Evolutionary conservation across 768 basidiomycete species (phyloP).

Genomic region (Xerocomellus amylosporus): DNA sequence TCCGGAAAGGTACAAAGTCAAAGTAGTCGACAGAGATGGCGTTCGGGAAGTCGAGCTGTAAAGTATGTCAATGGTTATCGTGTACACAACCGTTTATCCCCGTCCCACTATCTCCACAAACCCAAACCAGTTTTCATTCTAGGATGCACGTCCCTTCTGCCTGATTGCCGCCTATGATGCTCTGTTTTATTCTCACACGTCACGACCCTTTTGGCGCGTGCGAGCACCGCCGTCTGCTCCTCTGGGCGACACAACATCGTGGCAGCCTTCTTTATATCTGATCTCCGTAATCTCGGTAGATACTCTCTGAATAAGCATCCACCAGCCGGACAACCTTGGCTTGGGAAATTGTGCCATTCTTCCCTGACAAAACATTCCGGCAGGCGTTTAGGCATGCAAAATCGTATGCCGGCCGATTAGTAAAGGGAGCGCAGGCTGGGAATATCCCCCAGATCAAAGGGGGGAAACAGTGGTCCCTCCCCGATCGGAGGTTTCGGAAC

Average conservation of each 20-base stretch:
- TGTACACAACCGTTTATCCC: slow-evolving; percentile 6
- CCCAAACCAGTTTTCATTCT: slow-evolving; percentile 9
- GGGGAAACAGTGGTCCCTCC: slow-evolving; percentile 11
- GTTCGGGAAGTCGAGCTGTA: slow-evolving; percentile 76
- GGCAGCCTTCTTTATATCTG: slow-evolving; percentile 44
- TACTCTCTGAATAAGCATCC: slow-evolving; percentile 55
- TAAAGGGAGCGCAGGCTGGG: slow-evolving; percentile 43
- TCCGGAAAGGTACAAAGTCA: slow-evolving; percentile 81
- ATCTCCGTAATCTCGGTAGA: slow-evolving; percentile 48
- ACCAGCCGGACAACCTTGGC: slow-evolving; percentile 42
- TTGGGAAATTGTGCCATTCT: slow-evolving; percentile 25
- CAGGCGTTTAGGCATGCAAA: slow-evolving; percentile 40
- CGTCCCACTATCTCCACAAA: neutral
- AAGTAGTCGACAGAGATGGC: slow-evolving; percentile 91
- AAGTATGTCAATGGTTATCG: slow-evolving; percentile 1
- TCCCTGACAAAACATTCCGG: slow-evolving; percentile 33
- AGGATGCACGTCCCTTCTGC: slow-evolving; percentile 31
- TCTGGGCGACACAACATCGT: slow-evolving; percentile 5
- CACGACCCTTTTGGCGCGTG: slow-evolving; percentile 40
- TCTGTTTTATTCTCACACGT: slow-evolving; percentile 50
- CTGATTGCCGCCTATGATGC: slow-evolving; percentile 53
- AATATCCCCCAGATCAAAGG: slow-evolving; percentile 35
- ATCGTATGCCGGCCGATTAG: slow-evolving; percentile 48
- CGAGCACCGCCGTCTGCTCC: slow-evolving; percentile 20
- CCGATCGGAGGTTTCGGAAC: slow-evolving; percentile 2